These are phyloP conservation scores for Penicillium decumbens DNA, from an alignment of 2,329 filamentous ascomycete species.

Conservation along the genomic window DNA sequence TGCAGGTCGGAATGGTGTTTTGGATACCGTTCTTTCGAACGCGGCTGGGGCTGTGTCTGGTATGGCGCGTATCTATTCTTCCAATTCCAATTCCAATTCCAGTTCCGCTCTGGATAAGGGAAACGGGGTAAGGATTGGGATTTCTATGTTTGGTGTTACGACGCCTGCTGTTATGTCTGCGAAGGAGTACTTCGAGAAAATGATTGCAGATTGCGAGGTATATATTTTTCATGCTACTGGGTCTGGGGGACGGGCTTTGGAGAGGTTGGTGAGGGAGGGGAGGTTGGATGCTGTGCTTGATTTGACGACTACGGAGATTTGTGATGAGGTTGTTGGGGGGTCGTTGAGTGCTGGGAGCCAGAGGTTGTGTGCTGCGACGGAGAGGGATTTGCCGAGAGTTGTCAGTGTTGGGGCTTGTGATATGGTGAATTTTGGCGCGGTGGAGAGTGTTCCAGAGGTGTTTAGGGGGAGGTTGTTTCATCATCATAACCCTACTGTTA, in stretches of 20 bases:
- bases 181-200: constrained; percentile 47
- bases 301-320: constrained; percentile 67
- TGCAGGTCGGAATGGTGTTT: constrained; percentile 59
- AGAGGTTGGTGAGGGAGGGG: constrained; percentile 55
- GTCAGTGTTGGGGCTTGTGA: constrained; percentile 55
- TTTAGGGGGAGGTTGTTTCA: constrained; percentile 42
- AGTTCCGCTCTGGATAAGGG: too few species aligned
- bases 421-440: constrained; percentile 62
- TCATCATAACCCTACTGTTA: constrained; percentile 63
- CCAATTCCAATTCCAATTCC: too few species aligned
- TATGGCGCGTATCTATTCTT: constrained; percentile 50
- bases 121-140: constrained; percentile 45
- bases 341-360: constrained; percentile 56
- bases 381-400: constrained; percentile 55
- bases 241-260: constrained; percentile 64
- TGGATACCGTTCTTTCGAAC: constrained; percentile 57
- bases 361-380: constrained; percentile 55
- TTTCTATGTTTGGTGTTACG: constrained; percentile 73
- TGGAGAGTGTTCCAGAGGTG: constrained; percentile 47
- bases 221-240: constrained; percentile 69
- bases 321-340: constrained; percentile 60
- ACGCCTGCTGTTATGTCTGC: constrained; percentile 60
- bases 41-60: constrained; percentile 58
- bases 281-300: constrained; percentile 64
- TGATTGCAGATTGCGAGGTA: constrained; percentile 48